Percentiles rank a stretch among this genome's conserved stretches.
phyloP scores from a whole-genome alignment of 2,329 filamentous ascomycete species.

The Aureobasidium melanogenum region DNA sequence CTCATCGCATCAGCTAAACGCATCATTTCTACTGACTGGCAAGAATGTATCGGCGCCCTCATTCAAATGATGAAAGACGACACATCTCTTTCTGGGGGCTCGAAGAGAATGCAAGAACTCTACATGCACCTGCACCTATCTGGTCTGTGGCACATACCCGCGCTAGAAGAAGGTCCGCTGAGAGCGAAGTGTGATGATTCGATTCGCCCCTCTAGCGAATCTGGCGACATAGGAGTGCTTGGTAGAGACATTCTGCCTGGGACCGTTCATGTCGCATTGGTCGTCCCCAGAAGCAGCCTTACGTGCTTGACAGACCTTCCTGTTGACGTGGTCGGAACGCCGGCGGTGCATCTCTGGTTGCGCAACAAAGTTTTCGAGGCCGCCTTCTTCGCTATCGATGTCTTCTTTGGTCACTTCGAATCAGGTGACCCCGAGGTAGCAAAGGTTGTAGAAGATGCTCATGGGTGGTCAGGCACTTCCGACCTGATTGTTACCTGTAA shows the following conservation, averaged over 20 bases:
- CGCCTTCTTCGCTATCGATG: slow-evolving; percentile 1
- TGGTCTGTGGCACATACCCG: slow-evolving; percentile 11
- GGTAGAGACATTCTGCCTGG: neutral
- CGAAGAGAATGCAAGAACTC: slow-evolving; percentile 23
- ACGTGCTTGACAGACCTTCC: neutral
- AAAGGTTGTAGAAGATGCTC: slow-evolving; percentile 16
- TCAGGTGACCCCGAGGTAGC: neutral
- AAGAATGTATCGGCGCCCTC: slow-evolving; percentile 13
- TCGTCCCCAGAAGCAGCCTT: neutral
- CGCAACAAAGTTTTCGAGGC: neutral
- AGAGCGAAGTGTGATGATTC: neutral
- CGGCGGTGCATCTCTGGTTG: neutral
- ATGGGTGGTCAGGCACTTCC: slow-evolving; percentile 19
- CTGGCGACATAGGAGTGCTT: neutral
- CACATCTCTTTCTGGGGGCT: slow-evolving; percentile 14
- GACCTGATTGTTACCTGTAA: slow-evolving; percentile 21
- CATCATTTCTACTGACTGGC: slow-evolving; percentile 18
- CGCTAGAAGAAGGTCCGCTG: neutral
- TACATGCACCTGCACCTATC: slow-evolving; percentile 21
- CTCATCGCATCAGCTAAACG: slow-evolving; percentile 21
- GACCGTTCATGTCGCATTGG: neutral
- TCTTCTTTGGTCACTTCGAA: neutral
- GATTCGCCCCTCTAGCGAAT: neutral
- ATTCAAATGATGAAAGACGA: slow-evolving; percentile 16
- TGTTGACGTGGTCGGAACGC: neutral